Conservation (phyloP, 2,329 filamentous ascomycete genomes). For the Apiospora rasikravindrae region DNA sequence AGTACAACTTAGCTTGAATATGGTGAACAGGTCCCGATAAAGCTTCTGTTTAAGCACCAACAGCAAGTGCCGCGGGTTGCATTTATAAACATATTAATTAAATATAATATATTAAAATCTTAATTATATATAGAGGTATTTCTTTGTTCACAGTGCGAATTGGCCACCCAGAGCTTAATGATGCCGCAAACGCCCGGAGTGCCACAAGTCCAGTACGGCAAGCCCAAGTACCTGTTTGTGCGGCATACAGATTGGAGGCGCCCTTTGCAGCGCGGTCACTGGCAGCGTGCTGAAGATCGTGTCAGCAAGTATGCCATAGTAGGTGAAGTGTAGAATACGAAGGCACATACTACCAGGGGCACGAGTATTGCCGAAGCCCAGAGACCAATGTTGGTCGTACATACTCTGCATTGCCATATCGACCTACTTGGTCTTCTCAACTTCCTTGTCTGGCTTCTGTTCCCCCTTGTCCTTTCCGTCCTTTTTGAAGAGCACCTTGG, state of each 20-base stretch:
- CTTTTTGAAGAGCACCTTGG: constrained; percentile 64
- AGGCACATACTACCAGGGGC: background rate
- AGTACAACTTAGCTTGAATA: too few relatives aligned
- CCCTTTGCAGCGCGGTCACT: background rate
- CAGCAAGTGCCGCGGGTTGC: too few relatives aligned
- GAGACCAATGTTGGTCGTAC: background rate
- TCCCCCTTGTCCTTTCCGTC: constrained; percentile 40
- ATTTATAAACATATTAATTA: too few relatives aligned
- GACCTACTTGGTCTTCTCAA: constrained; percentile 20
- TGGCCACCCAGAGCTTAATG: background rate
- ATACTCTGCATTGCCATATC: constrained; percentile 9
- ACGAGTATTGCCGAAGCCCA: background rate
- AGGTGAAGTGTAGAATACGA: background rate
- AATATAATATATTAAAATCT: too few relatives aligned
- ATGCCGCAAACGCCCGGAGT: background rate
- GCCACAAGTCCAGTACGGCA: background rate
- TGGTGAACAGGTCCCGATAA: too few relatives aligned
- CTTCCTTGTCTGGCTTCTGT: constrained; percentile 21
- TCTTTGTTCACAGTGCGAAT: background rate
- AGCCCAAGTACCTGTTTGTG: background rate
- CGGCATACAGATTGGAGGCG: background rate
- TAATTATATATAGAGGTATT: too few relatives aligned
- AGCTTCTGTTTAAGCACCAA: too few relatives aligned
- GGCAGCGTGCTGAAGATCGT: background rate
- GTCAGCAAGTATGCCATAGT: background rate